phyloP scores from a whole-genome alignment of 1,284 basidiomycete genomes.

The Cutaneotrichosporon mucoides region DNA sequence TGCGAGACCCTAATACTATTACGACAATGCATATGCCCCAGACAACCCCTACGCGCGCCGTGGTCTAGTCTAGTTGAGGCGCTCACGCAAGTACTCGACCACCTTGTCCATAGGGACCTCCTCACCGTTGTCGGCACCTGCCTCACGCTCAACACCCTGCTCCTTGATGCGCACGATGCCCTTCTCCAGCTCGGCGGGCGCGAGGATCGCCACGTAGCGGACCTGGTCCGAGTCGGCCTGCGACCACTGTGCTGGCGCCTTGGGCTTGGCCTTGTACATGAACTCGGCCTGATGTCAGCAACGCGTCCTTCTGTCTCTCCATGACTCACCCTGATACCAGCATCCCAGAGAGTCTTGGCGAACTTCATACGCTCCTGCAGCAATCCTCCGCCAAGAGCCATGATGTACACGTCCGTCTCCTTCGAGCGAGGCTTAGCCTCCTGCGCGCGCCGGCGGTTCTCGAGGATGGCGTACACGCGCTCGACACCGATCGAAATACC shows the following conservation, averaged over 20 bases:
- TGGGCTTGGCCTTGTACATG: slow-evolving; percentile 88
- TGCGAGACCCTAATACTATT: not conserved
- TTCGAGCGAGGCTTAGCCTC: slow-evolving; percentile 65
- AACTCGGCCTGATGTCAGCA: slow-evolving; percentile 69
- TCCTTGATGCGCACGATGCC: slow-evolving; percentile 88
- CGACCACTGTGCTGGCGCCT: slow-evolving; percentile 78
- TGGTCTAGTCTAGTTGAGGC: slow-evolving; percentile 4
- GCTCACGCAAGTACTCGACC: slow-evolving; percentile 59
- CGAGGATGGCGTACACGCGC: slow-evolving; percentile 89
- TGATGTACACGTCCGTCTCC: slow-evolving; percentile 90
- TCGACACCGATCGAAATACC: slow-evolving; percentile 93
- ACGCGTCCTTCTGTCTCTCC: not conserved
- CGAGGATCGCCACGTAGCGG: slow-evolving; percentile 86
- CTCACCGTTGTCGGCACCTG: slow-evolving; percentile 60
- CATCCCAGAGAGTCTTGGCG: slow-evolving; percentile 75
- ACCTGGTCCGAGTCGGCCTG: slow-evolving; percentile 88
- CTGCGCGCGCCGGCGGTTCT: slow-evolving; percentile 74
- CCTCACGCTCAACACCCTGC: slow-evolving; percentile 70
- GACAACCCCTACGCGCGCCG: not conserved
- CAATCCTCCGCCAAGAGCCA: slow-evolving; percentile 79
- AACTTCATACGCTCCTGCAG: slow-evolving; percentile 80
- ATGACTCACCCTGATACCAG: slow-evolving; percentile 73
- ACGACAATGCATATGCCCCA: not conserved
- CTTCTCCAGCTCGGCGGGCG: slow-evolving; percentile 74
- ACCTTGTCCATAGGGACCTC: slow-evolving; percentile 65